Evolutionary conservation across 1,139 yeast species (phyloP).

Genomic region (Pneumocystis wakefieldiae): DNA sequence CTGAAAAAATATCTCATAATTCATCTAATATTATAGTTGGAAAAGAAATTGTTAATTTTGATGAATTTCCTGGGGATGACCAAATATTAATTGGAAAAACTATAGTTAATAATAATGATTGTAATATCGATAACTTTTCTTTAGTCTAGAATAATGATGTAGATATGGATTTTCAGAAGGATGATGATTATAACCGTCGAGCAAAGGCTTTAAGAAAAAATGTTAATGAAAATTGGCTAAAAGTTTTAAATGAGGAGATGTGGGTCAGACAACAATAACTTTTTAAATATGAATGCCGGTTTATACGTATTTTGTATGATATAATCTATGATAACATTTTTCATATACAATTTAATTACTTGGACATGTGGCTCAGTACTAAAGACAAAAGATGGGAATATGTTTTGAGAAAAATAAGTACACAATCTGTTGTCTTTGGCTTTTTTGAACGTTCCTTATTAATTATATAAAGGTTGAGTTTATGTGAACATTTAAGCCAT

Average conservation of each 20-base stretch:
- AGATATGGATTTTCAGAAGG: slow-evolving; percentile 1
- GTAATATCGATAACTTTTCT: background rate
- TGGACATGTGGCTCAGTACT: too few species aligned
- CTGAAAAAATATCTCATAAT: background rate
- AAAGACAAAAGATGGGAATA: background rate
- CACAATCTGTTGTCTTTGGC: background rate
- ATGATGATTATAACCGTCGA: slow-evolving; percentile 14
- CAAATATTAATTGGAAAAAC: background rate
- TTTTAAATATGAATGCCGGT: background rate
- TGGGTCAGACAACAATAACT: background rate
- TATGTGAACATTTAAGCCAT: too few species aligned
- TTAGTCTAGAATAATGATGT: background rate
- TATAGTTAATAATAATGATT: background rate
- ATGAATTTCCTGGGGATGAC: background rate
- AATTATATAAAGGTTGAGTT: too few species aligned
- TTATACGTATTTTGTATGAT: background rate
- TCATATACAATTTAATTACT: background rate
- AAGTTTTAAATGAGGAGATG: slow-evolving; percentile 15
- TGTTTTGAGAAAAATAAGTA: background rate
- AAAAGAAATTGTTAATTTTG: background rate
- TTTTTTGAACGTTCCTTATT: background rate
- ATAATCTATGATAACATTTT: background rate
- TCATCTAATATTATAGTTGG: slow-evolving; percentile 2
- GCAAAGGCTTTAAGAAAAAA: slow-evolving; percentile 15
- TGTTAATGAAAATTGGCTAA: slow-evolving; percentile 16